These are phyloP conservation scores for Beauveria caledonica DNA, from an alignment of 2,329 filamentous ascomycete genomes.

Conservation along the genomic window DNA sequence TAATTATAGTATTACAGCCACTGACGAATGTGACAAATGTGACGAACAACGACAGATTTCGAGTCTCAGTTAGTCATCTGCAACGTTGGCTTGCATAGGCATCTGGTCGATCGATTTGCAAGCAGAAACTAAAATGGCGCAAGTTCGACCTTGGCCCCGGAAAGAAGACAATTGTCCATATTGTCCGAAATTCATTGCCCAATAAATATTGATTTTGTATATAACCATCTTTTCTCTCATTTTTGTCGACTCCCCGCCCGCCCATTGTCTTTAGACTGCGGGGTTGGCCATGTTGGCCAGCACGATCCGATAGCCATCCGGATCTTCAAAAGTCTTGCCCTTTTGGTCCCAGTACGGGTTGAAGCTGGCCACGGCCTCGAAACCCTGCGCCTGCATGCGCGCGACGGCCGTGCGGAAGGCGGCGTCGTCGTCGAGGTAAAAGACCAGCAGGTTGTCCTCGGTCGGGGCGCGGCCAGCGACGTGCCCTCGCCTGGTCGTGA, in stretches of 20 bases:
- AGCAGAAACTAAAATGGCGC: not conserved
- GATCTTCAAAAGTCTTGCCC: conserved; percentile 36
- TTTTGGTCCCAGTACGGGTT: conserved; percentile 38
- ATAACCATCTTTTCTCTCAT: not conserved
- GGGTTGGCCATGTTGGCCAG: conserved; percentile 24
- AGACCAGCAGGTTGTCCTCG: conserved; percentile 35
- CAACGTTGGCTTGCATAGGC: not conserved
- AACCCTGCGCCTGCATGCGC: conserved; percentile 28
- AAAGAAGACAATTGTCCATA: not conserved
- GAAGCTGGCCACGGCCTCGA: conserved; percentile 27
- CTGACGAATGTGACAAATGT: not conserved
- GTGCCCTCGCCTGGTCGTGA: conserved; percentile 28
- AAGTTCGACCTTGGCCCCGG: not conserved
- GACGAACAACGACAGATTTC: not conserved
- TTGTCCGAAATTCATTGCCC: not conserved
- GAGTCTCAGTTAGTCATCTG: not conserved
- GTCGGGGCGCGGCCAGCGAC: conserved; percentile 29
- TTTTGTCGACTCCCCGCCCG: not conserved
- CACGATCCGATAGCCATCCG: conserved; percentile 37
- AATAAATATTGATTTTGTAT: too few species aligned
- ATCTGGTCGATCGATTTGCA: not conserved
- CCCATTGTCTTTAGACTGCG: not conserved
- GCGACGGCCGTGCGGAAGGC: conserved; percentile 23
- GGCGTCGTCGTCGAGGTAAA: conserved; percentile 29
- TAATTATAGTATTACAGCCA: not conserved